Evolutionary conservation across 2,329 filamentous ascomycete genomes (phyloP).

Genomic region (Penicillium sclerotigenum): DNA sequence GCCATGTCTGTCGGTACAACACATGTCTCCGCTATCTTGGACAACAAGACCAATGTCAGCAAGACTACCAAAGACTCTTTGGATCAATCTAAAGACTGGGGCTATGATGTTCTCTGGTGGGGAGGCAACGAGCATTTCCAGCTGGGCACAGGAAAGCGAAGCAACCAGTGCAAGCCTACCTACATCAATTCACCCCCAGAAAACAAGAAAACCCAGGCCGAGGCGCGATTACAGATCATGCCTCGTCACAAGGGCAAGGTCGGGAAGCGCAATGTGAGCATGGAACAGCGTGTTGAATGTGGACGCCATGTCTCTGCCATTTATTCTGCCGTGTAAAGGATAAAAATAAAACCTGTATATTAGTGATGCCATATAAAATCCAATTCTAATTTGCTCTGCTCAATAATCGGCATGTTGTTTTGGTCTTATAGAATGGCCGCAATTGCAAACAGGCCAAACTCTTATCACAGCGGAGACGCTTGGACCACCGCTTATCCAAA

Average conservation of each 20-base stretch:
- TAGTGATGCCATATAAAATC: slow-evolving; percentile 15
- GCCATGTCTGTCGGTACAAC: slow-evolving; percentile 72
- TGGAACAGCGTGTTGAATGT: slow-evolving; percentile 87
- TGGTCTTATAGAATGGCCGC: neutral
- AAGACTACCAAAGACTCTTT: slow-evolving; percentile 51
- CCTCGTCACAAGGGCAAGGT: slow-evolving; percentile 69
- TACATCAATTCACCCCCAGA: slow-evolving; percentile 75
- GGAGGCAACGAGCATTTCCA: slow-evolving; percentile 94
- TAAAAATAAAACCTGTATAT: slow-evolving; percentile 13
- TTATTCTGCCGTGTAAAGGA: slow-evolving; percentile 62
- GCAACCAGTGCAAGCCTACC: slow-evolving; percentile 69
- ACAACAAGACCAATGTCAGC: slow-evolving; percentile 69
- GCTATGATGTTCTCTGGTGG: slow-evolving; percentile 87
- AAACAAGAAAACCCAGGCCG: slow-evolving; percentile 59
- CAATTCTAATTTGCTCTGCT: slow-evolving; percentile 1
- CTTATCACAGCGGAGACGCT: slow-evolving; percentile 26
- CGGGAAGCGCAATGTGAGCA: slow-evolving; percentile 65
- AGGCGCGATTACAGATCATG: slow-evolving; percentile 75
- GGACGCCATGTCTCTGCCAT: slow-evolving; percentile 78
- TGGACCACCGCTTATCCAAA: slow-evolving; percentile 40
- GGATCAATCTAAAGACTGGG: slow-evolving; percentile 77
- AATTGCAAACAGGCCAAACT: slow-evolving; percentile 36
- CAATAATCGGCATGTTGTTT: neutral
- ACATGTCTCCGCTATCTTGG: slow-evolving; percentile 78
- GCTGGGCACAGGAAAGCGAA: slow-evolving; percentile 84